Evolutionary conservation across 2,329 filamentous ascomycete species (phyloP).

Genomic region (Plenodomus biglobosus): DNA sequence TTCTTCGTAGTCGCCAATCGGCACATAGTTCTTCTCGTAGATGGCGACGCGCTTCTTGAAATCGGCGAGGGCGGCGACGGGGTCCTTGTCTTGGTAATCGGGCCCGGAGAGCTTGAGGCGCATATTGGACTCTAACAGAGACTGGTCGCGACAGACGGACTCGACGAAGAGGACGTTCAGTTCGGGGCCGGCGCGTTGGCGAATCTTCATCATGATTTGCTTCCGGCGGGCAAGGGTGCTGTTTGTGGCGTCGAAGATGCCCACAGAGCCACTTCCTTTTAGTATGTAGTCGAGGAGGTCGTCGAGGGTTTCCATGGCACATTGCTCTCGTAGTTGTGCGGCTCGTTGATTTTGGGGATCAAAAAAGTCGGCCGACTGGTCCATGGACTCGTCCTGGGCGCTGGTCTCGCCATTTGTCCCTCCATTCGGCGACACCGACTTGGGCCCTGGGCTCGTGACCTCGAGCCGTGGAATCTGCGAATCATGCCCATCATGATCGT

Average conservation of each 20-base stretch:
- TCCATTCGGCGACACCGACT: constrained; percentile 23
- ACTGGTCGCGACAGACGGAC: constrained; percentile 84
- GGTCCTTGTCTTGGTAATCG: constrained; percentile 94
- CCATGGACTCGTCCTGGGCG: constrained; percentile 62
- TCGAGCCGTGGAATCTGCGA: constrained; percentile 29
- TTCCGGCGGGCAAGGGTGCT: constrained; percentile 86
- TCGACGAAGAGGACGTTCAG: constrained; percentile 94
- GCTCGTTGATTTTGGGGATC: constrained; percentile 85
- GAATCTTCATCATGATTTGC: constrained; percentile 80
- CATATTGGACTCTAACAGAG: constrained; percentile 92
- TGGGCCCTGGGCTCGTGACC: constrained; percentile 39
- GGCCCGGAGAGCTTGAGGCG: constrained; percentile 92
- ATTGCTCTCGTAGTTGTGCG: constrained; percentile 81
- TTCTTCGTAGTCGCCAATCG: constrained; percentile 89
- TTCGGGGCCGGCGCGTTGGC: constrained; percentile 75
- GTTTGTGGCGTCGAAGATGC: constrained; percentile 96
- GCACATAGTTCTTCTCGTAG: constrained; percentile 92
- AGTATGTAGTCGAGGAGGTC: constrained; percentile 90
- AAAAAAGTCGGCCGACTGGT: constrained; percentile 92
- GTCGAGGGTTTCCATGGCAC: constrained; percentile 88
- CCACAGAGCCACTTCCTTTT: constrained; percentile 78
- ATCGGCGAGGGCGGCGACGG: constrained; percentile 77
- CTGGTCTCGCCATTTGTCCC: constrained; percentile 26
- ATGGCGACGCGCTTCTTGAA: constrained; percentile 91
- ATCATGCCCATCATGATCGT: constrained; percentile 11